Percentiles rank a stretch among this genome's conserved stretches.
Evolutionary conservation across 108 stramenopile genomes (phyloP).

Genomic region (Cylindrotheca fusiformis): DNA sequence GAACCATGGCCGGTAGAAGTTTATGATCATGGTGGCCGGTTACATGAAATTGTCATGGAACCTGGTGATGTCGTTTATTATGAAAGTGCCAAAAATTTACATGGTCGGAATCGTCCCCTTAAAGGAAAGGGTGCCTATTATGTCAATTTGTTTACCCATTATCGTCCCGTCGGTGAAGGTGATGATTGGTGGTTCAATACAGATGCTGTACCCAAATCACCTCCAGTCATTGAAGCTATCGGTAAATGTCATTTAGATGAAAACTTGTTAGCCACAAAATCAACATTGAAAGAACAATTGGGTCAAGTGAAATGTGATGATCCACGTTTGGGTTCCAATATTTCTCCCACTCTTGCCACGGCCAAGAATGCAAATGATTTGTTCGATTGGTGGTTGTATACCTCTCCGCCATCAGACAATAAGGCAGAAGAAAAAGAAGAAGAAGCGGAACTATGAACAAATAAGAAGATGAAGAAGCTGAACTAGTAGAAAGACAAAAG

Average conservation of each 20-base stretch:
- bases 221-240: slow-evolving; percentile 35
- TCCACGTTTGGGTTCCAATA: slow-evolving; percentile 47
- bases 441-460: too few relatives aligned
- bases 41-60: slow-evolving; percentile 73
- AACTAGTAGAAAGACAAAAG: too few relatives aligned
- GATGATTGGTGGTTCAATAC: slow-evolving; percentile 41
- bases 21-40: slow-evolving; percentile 61
- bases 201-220: slow-evolving; percentile 58
- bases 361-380: slow-evolving; percentile 55
- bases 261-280: slow-evolving; percentile 39
- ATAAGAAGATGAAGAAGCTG: too few relatives aligned
- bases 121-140: slow-evolving; percentile 43
- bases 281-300: slow-evolving; percentile 15
- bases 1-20: slow-evolving; percentile 84
- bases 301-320: slow-evolving; percentile 67
- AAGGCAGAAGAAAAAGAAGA: background rate
- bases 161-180: slow-evolving; percentile 65
- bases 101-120: slow-evolving; percentile 77
- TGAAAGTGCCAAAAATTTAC: slow-evolving; percentile 85
- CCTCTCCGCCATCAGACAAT: slow-evolving; percentile 37
- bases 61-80: slow-evolving; percentile 89
- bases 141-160: slow-evolving; percentile 90
- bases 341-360: slow-evolving; percentile 52
- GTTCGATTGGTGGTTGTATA: slow-evolving; percentile 58
- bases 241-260: slow-evolving; percentile 37